Base-by-base conservation (phyloP, 257 asterid genomes). In the Solanum medicagineum region DNA sequence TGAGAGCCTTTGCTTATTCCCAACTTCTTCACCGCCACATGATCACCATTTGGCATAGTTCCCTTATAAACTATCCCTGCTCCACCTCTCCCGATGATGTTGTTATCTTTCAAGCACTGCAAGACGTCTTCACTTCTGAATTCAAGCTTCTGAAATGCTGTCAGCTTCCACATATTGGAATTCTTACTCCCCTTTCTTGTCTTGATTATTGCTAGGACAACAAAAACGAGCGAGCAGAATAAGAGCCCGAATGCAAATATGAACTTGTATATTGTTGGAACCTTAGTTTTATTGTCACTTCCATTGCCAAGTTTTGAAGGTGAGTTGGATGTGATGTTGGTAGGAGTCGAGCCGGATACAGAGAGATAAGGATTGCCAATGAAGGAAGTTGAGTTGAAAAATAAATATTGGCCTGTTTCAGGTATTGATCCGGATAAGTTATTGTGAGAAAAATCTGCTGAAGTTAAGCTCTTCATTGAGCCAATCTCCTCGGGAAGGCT, bases 31-130 rank as follows among this genome's bases (percentile, higher is more conserved):
- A 87, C 90, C n/a, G 92, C 90, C 10, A 89, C 84, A 24, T 86
- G 29, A 71, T 87, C 81, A 14, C 92, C 92, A 54, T 87, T 87
- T 11, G 90, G 90, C 90, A 81, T 87, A 19, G 84, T 80, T 7
- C 91, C 93, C 83, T 87, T 87, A 81, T 87, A 90, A 9, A 90
- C 93, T 9, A 81, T 74, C 81, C 93, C 93, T 5, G 93, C 93
- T 49, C 93, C 93, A 10, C 93, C 93, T 85, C 90, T 87, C 13
- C 93, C 92, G 4, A 90, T 90, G 56, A 90, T 87, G 17, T 90
- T 89, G 81, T 84, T 81, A 9, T 89, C 90, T 60, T 90, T 83
- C 87, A 90, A 81, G 89, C 93, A 90, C 77, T 84, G 88, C n/a
- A 90, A 53, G 1, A 90, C 80, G 54, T 90, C 91, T 80, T 90